Evolutionary conservation across 768 basidiomycete genomes (phyloP).

Genomic region (Suillus subaureus): DNA sequence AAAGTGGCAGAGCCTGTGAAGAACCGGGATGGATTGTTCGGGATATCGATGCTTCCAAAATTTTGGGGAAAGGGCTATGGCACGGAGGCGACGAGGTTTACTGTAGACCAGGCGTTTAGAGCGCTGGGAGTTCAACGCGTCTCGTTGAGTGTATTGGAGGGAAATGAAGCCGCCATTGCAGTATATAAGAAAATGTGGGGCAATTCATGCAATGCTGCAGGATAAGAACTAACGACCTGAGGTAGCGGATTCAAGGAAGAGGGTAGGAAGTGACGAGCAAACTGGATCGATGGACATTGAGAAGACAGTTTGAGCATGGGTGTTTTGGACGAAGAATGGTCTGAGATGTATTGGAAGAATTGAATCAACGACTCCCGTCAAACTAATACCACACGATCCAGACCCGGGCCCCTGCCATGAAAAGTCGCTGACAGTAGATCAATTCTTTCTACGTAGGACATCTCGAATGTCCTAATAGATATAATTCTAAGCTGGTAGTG

Average conservation of each 20-base stretch:
- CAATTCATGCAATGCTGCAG: not conserved
- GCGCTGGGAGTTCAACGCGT: conserved; percentile 33
- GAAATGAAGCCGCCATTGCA: conserved; percentile 21
- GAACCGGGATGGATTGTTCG: conserved; percentile 29
- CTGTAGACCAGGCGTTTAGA: conserved; percentile 24
- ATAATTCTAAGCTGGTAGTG: not conserved
- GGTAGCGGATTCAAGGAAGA: conserved; percentile 37
- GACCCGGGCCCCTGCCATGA: no score
- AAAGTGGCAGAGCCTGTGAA: conserved; percentile 20
- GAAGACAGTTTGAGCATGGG: conserved; percentile 36
- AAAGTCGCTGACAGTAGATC: no score
- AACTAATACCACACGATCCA: not conserved
- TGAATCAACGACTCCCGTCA: not conserved
- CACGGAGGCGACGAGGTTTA: conserved; percentile 19
- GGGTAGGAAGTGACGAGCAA: conserved; percentile 31
- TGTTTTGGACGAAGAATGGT: conserved; percentile 37
- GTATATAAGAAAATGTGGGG: conserved; percentile 35
- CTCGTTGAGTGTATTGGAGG: conserved; percentile 24
- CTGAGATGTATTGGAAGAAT: not conserved
- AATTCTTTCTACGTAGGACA: not conserved
- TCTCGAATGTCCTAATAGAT: not conserved
- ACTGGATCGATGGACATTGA: conserved; percentile 35
- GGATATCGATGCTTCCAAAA: conserved; percentile 25
- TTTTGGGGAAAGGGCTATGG: conserved; percentile 31
- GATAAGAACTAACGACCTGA: not conserved